Conservation (phyloP, 139 green algal species). For the Chlorella vulgaris region DNA sequence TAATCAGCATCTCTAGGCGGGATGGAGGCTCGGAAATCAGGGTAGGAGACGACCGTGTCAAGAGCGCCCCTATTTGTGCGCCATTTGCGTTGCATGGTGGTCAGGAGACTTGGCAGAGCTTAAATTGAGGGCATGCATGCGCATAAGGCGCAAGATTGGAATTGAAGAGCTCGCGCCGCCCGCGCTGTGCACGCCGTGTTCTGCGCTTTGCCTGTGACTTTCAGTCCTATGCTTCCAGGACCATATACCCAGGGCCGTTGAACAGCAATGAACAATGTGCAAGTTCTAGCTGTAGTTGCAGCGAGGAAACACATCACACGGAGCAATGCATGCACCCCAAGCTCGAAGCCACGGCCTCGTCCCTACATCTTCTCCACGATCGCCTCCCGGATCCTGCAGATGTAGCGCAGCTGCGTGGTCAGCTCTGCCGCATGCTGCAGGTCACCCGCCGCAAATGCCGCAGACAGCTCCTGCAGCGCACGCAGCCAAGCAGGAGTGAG, state of each 20-base stretch:
- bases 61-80: slow-evolving; percentile 40
- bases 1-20: slow-evolving; percentile 1
- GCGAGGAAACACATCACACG: too few species aligned
- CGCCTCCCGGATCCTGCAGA: slow-evolving; percentile 62
- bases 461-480: slow-evolving; percentile 33
- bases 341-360: too few species aligned
- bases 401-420: slow-evolving; percentile 64
- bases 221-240: too few species aligned
- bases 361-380: slow-evolving; percentile 62
- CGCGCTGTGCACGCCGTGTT: too few species aligned
- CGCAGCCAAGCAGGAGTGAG: not conserved
- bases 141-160: not conserved
- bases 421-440: slow-evolving; percentile 38
- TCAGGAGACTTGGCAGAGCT: too few species aligned
- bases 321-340: too few species aligned
- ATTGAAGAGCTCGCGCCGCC: too few species aligned
- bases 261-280: too few species aligned
- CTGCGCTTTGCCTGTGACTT: too few species aligned
- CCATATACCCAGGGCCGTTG: too few species aligned
- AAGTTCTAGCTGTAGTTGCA: too few species aligned
- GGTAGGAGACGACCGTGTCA: slow-evolving; percentile 26
- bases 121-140: not conserved
- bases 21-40: slow-evolving; percentile 22
- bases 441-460: slow-evolving; percentile 50
- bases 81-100: slow-evolving; percentile 52